Base-by-base conservation (phyloP, 768 basidiomycete species). In the Boletus rex-veris region DNA sequence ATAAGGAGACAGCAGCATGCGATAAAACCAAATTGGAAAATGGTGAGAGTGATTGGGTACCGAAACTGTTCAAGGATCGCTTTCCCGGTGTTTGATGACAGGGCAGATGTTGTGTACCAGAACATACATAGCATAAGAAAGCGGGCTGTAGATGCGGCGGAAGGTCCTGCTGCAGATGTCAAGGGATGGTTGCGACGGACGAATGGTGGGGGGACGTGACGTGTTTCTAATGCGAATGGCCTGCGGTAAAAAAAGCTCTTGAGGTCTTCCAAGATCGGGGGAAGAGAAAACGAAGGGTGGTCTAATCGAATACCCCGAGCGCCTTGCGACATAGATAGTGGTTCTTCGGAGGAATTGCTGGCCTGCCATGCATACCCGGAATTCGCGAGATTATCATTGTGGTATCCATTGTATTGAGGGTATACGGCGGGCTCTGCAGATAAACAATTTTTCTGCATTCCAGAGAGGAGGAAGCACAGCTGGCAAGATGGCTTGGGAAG, bases 71-170 rank as follows among this genome's bases (percentile, higher is more conserved):
- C 94, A 62, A 99, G 79, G 72, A 99, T 95, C 42, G 88, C 82
- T 69, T 99, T 99, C 53, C 95, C 97, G 1, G 96, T 98, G 67
- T 98, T 98, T 39, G 92, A 96, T 3, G 93, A 94, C 47, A 98
- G 72, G 1, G 96, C 96, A 7, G 94, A 97, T 4, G 88, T 85
- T 15, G 85, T 80, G 73, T 99, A 99, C 97, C 97, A 99, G 19
- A 98, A 77, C 16, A 76, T 73, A 68, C 97, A 99, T 33, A 96
- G 78, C 50, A 89, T 70, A 44, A 93, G 73, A 73, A 99, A 98
- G 52, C 72, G 75, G 11, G 74, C 26, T 1, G 74, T 72, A 3
- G 77, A 60, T 26, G 58, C 43, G 4, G 71, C 39, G 21, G 69
- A 51, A 18, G 58, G 31, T 26, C 50, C 50, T 31, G 53, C 36